A percentile compares a stretch with the other conserved stretches of the same genome.
Evolutionary conservation across 2,329 filamentous ascomycete species (phyloP).

Genomic region (Paramyrothecium sp.): DNA sequence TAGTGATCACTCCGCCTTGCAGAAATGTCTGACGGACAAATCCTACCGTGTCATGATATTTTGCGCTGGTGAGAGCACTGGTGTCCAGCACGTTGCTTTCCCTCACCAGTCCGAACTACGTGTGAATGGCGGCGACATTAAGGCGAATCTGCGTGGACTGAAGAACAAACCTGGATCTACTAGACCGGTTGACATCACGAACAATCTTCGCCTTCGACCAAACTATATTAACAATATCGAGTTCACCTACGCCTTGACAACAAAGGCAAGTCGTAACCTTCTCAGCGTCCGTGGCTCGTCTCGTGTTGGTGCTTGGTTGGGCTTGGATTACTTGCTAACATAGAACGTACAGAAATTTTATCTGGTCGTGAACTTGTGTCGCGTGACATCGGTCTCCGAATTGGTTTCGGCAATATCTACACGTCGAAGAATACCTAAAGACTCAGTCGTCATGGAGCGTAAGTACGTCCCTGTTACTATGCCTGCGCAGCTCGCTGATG

Average conservation of each 20-base stretch:
- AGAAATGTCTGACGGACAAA: constrained; percentile 58
- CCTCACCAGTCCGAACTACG: constrained; percentile 91
- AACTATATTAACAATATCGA: constrained; percentile 75
- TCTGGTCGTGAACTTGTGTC: constrained; percentile 73
- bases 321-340: constrained; percentile 12
- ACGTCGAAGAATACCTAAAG: constrained; percentile 73
- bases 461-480: constrained; percentile 30
- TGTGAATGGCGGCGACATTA: constrained; percentile 83
- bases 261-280: constrained; percentile 60
- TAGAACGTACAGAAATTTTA: constrained; percentile 61
- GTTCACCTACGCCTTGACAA: constrained; percentile 89
- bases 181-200: constrained; percentile 87
- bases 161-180: constrained; percentile 98
- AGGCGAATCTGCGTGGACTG: constrained; percentile 88
- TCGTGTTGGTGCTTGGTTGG: no score
- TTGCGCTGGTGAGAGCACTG: constrained; percentile 66
- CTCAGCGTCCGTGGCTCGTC: constrained; percentile 4
- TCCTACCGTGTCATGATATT: constrained; percentile 77
- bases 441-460: constrained; percentile 83
- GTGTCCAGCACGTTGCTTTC: constrained; percentile 77
- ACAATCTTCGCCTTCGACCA: constrained; percentile 66
- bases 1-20: constrained; percentile 50
- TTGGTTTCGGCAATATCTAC: constrained; percentile 67
- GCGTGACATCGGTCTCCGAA: constrained; percentile 66
- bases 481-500: constrained; percentile 12